Evolutionary conservation across 495 filamentous ascomycete genomes (phyloP).

Genomic region (Penicillium pulvis): DNA sequence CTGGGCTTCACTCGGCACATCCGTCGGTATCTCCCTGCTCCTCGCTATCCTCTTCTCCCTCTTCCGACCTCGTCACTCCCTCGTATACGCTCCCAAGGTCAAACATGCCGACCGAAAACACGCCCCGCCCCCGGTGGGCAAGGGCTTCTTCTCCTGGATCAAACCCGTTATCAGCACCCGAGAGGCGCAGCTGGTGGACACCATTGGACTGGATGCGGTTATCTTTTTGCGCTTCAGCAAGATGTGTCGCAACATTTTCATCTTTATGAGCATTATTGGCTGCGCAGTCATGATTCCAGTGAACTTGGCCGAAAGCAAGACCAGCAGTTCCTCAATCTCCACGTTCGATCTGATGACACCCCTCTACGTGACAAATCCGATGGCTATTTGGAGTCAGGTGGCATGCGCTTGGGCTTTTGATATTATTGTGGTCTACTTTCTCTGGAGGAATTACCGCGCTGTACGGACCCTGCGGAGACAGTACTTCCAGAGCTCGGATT

Average conservation of each 20-base stretch:
- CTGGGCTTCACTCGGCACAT: slow-evolving; percentile 78
- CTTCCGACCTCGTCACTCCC: slow-evolving; percentile 82
- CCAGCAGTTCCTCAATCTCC: slow-evolving; percentile 29
- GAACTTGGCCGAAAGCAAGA: slow-evolving; percentile 61
- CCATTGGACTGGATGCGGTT: slow-evolving; percentile 85
- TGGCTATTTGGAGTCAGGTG: slow-evolving; percentile 76
- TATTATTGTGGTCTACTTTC: slow-evolving; percentile 70
- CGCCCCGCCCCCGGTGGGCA: slow-evolving; percentile 86
- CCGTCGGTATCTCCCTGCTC: slow-evolving; percentile 69
- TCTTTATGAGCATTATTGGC: slow-evolving; percentile 70
- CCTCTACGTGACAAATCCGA: slow-evolving; percentile 39
- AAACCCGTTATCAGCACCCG: slow-evolving; percentile 72
- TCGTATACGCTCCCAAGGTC: slow-evolving; percentile 92
- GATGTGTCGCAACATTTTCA: slow-evolving; percentile 93
- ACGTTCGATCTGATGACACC: slow-evolving; percentile 58
- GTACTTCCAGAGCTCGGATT: slow-evolving; percentile 88
- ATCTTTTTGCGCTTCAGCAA: slow-evolving; percentile 85
- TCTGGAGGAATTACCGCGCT: slow-evolving; percentile 88
- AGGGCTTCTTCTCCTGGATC: slow-evolving; percentile 84
- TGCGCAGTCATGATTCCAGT: slow-evolving; percentile 82
- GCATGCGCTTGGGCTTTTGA: slow-evolving; percentile 78
- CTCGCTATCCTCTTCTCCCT: slow-evolving; percentile 83
- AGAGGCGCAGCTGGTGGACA: slow-evolving; percentile 73
- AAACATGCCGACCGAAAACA: slow-evolving; percentile 92
- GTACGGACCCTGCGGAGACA: slow-evolving; percentile 68